These are phyloP conservation scores for Ophiostoma montium DNA, from an alignment of 2,329 filamentous ascomycete species.

Conservation along the genomic window DNA sequence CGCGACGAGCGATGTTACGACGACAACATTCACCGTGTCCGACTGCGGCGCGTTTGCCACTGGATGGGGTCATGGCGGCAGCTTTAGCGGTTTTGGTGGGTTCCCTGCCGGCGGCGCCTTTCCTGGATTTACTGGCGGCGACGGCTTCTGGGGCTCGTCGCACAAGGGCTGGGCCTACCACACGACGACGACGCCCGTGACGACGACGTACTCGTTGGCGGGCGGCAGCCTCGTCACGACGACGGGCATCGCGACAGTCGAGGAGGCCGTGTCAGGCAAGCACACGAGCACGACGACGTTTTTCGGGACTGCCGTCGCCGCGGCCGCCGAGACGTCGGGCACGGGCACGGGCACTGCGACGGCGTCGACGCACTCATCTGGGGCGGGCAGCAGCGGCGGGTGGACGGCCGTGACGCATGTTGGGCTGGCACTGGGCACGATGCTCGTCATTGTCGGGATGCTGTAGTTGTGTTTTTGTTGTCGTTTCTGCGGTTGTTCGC, in stretches of 20 bases:
- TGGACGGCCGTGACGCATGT: slow-evolving; percentile 14
- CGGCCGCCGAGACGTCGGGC: neutral
- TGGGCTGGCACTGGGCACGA: slow-evolving; percentile 18
- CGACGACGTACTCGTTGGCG: slow-evolving; percentile 16
- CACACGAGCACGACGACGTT: slow-evolving; percentile 20
- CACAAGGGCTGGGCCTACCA: slow-evolving; percentile 24
- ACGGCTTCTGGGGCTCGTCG: slow-evolving; percentile 24
- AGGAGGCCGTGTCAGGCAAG: slow-evolving; percentile 19
- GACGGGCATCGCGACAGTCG: slow-evolving; percentile 18
- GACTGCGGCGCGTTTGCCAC: slow-evolving; percentile 24
- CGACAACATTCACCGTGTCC: slow-evolving; percentile 26
- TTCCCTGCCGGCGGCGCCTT: too few species aligned
- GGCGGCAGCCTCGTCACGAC: slow-evolving; percentile 14
- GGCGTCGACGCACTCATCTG: too few species aligned
- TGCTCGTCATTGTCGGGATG: slow-evolving; percentile 18
- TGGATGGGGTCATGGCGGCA: slow-evolving; percentile 24
- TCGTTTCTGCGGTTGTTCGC: neutral
- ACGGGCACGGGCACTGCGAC: too few species aligned
- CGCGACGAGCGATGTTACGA: slow-evolving; percentile 19
- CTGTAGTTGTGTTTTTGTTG: slow-evolving; percentile 13
- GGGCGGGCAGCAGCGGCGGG: neutral
- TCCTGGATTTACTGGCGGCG: too few species aligned
- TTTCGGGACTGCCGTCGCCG: slow-evolving; percentile 3
- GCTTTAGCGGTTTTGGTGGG: slow-evolving; percentile 20
- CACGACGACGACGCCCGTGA: slow-evolving; percentile 21